Base-by-base conservation (phyloP, 176 grass and related monocot genomes). In the Carex parvula region DNA sequence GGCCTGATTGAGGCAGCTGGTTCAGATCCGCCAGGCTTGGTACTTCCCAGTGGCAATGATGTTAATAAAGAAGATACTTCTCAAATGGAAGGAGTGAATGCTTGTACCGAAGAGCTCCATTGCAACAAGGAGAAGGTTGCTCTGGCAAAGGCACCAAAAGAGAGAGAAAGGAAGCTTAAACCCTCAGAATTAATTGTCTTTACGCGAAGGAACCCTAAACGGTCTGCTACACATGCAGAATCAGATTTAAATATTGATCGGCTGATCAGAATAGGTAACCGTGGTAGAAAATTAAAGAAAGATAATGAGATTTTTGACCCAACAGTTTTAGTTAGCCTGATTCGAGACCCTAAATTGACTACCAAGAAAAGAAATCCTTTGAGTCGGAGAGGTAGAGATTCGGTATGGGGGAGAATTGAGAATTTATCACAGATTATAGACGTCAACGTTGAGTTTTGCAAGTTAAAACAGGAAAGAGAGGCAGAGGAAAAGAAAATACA, bases 161-260 rank as follows among this genome's bases (percentile, higher is more conserved):
- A 74, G 30, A 60, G 71, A 83, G 39, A 80, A 41, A 46, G 79
- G 42, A 80, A 77, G 65, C 85, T 86, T 81, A 92, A 88, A 57
- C 55, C 55, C 22, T 70, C 55, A 68, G 57, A 72, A 32, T 62
- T 89, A 56, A 44, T 85, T 84, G 87, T 89, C 64, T 99, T 90
- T 81, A 89, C 85, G 10, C 88, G 93, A 33, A 99, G 88, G 64
- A 96, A 99, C 86, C 97, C 97, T 64, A 94, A 84, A 88, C 90
- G 88, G 79, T 91, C 88, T 17, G 97, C 91, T 68, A 90, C 97
- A 83, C 90, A 63, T 74, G 41, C 78, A 29, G 81, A 85, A 56
- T 22, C 42, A 57, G 63, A 83, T 85, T 88, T 80, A 60, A 95
- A 91, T 68, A 86, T 84, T 64, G 84, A 92, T 88, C 83, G 84